phyloP scores from a whole-genome alignment of 2,329 filamentous ascomycete species.

The Botrytis fragariae region DNA sequence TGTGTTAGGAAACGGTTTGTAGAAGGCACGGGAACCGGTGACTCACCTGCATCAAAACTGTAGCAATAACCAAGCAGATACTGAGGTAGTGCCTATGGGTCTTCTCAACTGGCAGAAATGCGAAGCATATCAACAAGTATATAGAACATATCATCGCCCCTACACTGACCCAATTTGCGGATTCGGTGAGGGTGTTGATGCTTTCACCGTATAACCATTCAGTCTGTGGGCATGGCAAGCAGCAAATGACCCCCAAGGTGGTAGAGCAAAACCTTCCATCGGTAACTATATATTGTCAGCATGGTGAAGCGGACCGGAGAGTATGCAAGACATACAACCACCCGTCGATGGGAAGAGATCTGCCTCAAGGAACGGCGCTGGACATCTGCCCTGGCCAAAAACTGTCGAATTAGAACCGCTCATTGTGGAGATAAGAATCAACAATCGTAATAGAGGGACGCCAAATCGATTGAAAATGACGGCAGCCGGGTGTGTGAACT shows the following conservation, averaged over 20 bases:
- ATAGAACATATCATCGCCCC: constrained; percentile 67
- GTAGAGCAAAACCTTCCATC: constrained; percentile 58
- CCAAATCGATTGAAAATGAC: constrained; percentile 8
- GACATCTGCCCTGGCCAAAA: constrained; percentile 46
- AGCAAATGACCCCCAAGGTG: constrained; percentile 61
- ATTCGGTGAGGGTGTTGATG: constrained; percentile 57
- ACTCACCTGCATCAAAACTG: constrained; percentile 77
- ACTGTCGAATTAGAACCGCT: constrained; percentile 21
- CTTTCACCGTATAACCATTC: constrained; percentile 68
- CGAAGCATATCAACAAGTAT: constrained; percentile 78
- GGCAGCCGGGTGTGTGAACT: constrained; percentile 8
- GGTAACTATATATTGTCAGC: constrained; percentile 42
- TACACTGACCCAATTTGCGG: constrained; percentile 82
- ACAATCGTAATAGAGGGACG: background rate
- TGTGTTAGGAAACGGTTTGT: constrained; percentile 24
- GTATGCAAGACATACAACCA: constrained; percentile 58
- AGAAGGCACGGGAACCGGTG: background rate
- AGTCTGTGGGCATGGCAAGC: constrained; percentile 84
- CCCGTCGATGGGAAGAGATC: constrained; percentile 55
- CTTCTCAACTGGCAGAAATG: constrained; percentile 77
- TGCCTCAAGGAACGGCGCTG: constrained; percentile 66
- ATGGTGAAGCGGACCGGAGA: background rate
- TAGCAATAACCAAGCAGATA: constrained; percentile 75
- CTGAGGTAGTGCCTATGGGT: constrained; percentile 92
- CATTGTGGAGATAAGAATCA: constrained; percentile 15